Conservation (phyloP, 805 yeast species). For the Metschnikowia kunwiensis region DNA sequence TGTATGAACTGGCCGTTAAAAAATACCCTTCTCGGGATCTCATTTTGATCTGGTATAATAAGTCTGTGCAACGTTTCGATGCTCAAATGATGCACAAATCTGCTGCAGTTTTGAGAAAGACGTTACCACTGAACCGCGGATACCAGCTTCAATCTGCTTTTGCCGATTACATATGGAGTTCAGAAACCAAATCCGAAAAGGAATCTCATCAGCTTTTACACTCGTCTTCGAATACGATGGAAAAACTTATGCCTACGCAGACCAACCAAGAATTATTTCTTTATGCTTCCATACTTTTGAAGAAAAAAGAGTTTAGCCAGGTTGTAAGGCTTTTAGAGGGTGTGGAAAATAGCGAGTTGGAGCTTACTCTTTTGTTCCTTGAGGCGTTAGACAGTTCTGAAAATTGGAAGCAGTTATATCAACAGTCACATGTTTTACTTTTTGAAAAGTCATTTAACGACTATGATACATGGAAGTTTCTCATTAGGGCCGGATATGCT, state of each 20-base stretch:
- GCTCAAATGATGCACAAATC: constrained; percentile 51
- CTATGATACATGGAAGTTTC: constrained; percentile 67
- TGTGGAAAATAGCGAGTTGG: constrained; percentile 50
- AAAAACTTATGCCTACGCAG: constrained; percentile 47
- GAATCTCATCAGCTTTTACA: constrained; percentile 27
- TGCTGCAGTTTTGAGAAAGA: constrained; percentile 29
- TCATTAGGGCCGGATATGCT: constrained; percentile 44
- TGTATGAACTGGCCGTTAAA: constrained; percentile 57
- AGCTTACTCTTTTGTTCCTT: constrained; percentile 54
- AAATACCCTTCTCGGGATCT: constrained; percentile 51
- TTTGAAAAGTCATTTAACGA: constrained; percentile 59
- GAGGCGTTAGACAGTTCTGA: constrained; percentile 43
- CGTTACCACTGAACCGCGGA: constrained; percentile 23
- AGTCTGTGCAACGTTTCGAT: constrained; percentile 47
- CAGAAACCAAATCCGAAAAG: constrained; percentile 32
- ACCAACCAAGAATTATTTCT: constrained; percentile 68
- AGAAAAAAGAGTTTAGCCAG: constrained; percentile 32
- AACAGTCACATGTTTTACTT: constrained; percentile 31
- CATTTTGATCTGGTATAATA: constrained; percentile 55
- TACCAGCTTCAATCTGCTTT: constrained; percentile 56
- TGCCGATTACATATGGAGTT: constrained; percentile 44
- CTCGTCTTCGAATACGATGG: constrained; percentile 42
- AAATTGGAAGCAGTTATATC: constrained; percentile 41
- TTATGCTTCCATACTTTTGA: constrained; percentile 47
- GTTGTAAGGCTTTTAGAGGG: constrained; percentile 24